Evolutionary conservation across 176 grass and related monocot genomes (phyloP).

Genomic region (Oryza coarctata): DNA sequence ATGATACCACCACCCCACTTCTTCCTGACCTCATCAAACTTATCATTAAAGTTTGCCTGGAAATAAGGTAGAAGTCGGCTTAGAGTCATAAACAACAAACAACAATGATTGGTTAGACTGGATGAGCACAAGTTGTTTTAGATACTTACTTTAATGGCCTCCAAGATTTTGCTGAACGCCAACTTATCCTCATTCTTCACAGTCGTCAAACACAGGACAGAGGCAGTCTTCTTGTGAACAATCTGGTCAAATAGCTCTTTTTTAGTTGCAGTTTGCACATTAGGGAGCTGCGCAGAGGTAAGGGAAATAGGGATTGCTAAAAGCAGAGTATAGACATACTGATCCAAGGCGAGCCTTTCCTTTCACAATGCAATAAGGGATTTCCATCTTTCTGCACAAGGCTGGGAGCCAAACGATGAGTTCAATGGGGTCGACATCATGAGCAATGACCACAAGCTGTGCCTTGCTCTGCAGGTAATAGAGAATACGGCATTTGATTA

Average conservation of each 20-base stretch:
- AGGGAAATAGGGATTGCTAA: background rate
- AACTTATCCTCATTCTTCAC: constrained; percentile 38
- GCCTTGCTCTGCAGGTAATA: constrained; percentile 24
- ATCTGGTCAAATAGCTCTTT: background rate
- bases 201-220: constrained; percentile 30
- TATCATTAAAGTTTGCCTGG: constrained; percentile 33
- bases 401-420: constrained; percentile 35
- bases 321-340: background rate
- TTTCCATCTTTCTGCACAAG: constrained; percentile 39
- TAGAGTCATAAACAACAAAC: background rate
- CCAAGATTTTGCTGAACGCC: constrained; percentile 29
- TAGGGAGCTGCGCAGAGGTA: background rate
- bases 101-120: background rate
- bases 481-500: background rate
- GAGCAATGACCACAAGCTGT: constrained; percentile 36
- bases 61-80: background rate
- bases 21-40: constrained; percentile 29
- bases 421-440: constrained; percentile 37
- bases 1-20: constrained; percentile 35
- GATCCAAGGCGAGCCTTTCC: constrained; percentile 33
- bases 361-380: constrained; percentile 33
- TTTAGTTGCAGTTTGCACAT: background rate
- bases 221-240: constrained; percentile 28
- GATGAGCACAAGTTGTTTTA: background rate
- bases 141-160: constrained; percentile 32